Conservation (phyloP, 176 grass and related monocot genomes). For the Cymbopogon citratus region DNA sequence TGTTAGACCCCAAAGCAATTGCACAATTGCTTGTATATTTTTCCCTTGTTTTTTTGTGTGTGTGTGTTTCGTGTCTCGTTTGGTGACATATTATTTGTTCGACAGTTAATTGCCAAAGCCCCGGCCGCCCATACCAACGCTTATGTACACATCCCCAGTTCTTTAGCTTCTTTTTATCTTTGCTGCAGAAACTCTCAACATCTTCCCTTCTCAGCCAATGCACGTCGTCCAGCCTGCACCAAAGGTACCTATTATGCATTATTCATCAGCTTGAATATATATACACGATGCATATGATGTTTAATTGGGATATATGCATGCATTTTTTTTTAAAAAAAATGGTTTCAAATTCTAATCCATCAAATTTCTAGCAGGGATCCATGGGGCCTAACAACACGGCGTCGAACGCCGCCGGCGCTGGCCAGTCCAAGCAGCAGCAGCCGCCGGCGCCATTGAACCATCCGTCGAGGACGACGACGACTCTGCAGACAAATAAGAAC, state of each 20-base stretch:
- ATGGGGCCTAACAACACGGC: neutral
- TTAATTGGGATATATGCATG: neutral
- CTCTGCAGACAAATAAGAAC: constrained; percentile 2
- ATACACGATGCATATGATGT: neutral
- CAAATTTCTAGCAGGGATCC: neutral
- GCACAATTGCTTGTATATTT: neutral
- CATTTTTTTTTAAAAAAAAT: too few species aligned
- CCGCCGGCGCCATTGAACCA: neutral
- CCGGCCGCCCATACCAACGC: too few species aligned
- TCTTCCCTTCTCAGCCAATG: constrained; percentile 78
- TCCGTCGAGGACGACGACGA: neutral
- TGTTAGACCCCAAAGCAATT: neutral
- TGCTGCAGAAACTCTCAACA: constrained; percentile 66
- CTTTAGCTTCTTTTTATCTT: neutral
- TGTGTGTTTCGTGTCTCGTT: neutral
- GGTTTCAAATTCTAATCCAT: too few species aligned
- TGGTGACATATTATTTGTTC: too few species aligned
- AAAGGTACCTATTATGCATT: constrained; percentile 7
- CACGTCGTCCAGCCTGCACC: constrained; percentile 36
- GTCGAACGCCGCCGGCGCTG: neutral
- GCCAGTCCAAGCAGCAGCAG: neutral
- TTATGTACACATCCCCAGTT: too few species aligned
- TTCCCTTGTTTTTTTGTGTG: neutral
- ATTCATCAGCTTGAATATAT: neutral
- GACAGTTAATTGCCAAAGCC: too few species aligned